A percentile compares a stretch with the other conserved stretches of the same genome.
Conservation (phyloP, 2,329 filamentous ascomycete species). For the Endoconidiophora polonica region DNA sequence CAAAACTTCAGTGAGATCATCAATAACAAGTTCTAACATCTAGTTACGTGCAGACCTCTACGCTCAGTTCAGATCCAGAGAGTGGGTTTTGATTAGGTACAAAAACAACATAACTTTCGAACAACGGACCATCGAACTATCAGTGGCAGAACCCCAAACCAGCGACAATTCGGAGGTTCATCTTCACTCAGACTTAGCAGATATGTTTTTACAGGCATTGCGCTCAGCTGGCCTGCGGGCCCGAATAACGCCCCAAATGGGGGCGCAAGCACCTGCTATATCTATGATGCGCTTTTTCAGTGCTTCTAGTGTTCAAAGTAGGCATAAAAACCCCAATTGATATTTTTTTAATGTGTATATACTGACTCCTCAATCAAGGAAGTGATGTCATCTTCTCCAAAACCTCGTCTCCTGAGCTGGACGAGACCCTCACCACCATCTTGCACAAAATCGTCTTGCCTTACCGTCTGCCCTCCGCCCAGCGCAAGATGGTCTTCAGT, state of each 20-base stretch:
- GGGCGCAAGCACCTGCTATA: neutral
- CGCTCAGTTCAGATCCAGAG: too few species aligned
- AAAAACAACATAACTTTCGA: too few species aligned
- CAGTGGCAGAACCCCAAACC: too few species aligned
- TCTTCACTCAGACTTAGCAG: too few species aligned
- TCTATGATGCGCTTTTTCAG: slow-evolving; percentile 3
- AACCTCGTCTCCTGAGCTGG: slow-evolving; percentile 36
- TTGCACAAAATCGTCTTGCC: slow-evolving; percentile 45
- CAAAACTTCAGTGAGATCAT: neutral
- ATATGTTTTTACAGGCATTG: slow-evolving; percentile 2
- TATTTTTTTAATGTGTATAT: neutral
- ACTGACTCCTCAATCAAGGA: slow-evolving; percentile 1
- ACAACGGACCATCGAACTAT: too few species aligned
- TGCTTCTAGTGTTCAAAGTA: slow-evolving; percentile 7
- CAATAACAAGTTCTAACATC: too few species aligned
- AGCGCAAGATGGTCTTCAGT: slow-evolving; percentile 37
- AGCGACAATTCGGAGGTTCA: too few species aligned
- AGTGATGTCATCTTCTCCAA: slow-evolving; percentile 29
- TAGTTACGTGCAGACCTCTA: slow-evolving; percentile 4
- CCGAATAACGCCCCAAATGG: neutral
- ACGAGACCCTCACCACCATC: slow-evolving; percentile 33
- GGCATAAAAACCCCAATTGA: neutral
- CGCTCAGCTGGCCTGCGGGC: slow-evolving; percentile 5
- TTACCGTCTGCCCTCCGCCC: slow-evolving; percentile 34
- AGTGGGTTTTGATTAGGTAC: too few species aligned